Conservation (phyloP, 2,329 filamentous ascomycete genomes). For the Xenosphaeropsis pyriputrescens region DNA sequence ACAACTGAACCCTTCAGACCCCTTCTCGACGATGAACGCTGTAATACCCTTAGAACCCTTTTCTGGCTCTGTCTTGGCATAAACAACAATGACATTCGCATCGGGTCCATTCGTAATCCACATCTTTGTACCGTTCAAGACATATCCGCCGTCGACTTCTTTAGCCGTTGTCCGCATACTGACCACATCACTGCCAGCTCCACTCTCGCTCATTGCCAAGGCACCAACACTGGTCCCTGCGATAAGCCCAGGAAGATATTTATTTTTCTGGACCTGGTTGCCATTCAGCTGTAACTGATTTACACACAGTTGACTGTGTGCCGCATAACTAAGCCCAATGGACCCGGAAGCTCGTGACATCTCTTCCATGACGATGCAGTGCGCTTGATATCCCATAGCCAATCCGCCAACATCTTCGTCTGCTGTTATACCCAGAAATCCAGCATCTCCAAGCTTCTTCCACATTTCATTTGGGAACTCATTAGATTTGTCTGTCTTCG, state of each 20-base stretch:
- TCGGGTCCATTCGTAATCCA: conserved; percentile 99
- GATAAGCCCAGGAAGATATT: conserved; percentile 68
- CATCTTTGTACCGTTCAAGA: conserved; percentile 90
- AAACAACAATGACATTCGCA: conserved; percentile 87
- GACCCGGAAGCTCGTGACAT: conserved; percentile 72
- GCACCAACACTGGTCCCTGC: conserved; percentile 72
- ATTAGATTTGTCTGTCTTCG: conserved; percentile 72
- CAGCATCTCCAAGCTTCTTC: conserved; percentile 83
- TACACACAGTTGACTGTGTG: conserved; percentile 89
- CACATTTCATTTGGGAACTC: conserved; percentile 85
- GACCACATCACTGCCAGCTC: conserved; percentile 84
- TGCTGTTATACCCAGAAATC: conserved; percentile 82
- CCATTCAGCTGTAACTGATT: conserved; percentile 94
- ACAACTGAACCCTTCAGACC: conserved; percentile 64
- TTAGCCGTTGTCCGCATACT: conserved; percentile 83
- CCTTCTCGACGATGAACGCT: conserved; percentile 72
- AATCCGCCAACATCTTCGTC: conserved; percentile 85
- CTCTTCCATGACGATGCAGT: conserved; percentile 93
- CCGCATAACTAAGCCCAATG: conserved; percentile 84
- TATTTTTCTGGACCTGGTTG: conserved; percentile 59
- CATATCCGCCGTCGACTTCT: conserved; percentile 68
- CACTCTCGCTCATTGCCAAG: conserved; percentile 89
- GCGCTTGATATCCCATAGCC: conserved; percentile 89
- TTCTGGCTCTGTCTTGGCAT: conserved; percentile 80
- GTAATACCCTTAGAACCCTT: conserved; percentile 83